Evolutionary conservation across 768 basidiomycete species (phyloP), one percentile per base, ranked within the genome.

Genomic region (Trametes sanguinea): DNA sequence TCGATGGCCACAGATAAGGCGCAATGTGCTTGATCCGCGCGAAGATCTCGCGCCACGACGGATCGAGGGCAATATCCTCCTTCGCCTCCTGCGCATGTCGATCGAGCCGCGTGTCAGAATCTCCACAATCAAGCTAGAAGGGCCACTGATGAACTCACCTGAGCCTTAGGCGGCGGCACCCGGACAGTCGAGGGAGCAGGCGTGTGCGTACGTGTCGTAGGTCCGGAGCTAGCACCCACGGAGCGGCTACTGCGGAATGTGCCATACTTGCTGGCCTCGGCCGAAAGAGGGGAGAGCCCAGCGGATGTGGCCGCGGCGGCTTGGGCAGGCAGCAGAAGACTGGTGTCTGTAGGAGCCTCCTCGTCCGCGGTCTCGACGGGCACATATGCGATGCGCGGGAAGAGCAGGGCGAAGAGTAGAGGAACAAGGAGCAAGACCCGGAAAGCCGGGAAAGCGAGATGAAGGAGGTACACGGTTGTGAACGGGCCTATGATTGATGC

Each of bases 1-100:
- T 89, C 37, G 81, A 80, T 5, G 94, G 94, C 93, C 94, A 96
- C 8, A 96, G 83, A 75, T 90, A 90, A 1, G 94, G 94, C 13
- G 81, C 74, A 44, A 96, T 78, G 50, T 83, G 83, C 51, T 78
- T 76, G 60, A 95, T 76, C 46, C 93, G 85, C 14, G 72, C 77
- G 75, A 82, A 80, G 40, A 92, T 76, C 71, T 92, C 90, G 22
- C 76, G 65, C 88, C 90, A 93, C 6, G 87, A 82, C 8, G 90
- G 87, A 60, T 90, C 86, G 27, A 83, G 74, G 3, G 79, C 71
- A 42, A 86, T 76, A 65, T 88, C 82, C 51, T 83, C 78, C 73
- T 84, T 81, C 17, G 68, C 45, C 30, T 68, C 58, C 67, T 71
- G 47, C 54, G 54, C 30, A 57, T 35, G 32, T 40, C 16, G 65